Evolutionary conservation across 2,329 filamentous ascomycete genomes (phyloP), one percentile per base, ranked within the genome.

Genomic region (Coniosporium uncinatum): DNA sequence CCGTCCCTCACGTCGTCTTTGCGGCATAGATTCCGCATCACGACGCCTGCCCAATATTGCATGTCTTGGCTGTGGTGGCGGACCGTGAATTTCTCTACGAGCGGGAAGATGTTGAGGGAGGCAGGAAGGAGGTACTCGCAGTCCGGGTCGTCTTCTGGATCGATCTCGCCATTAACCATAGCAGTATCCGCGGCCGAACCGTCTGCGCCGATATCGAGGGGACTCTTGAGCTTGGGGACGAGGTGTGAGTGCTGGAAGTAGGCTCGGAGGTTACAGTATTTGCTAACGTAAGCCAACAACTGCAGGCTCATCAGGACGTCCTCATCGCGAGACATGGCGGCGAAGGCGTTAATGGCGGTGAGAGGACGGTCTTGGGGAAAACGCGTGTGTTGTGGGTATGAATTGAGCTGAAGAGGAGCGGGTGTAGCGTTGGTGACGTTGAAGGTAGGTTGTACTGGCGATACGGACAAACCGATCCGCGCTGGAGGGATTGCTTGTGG

Each of bases 41-140:
- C 93, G 14, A 98, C 93, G 47, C 91, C 93, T 16, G 93, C 93
- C 93, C 93, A 98, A 69, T 98, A 98, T 63, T 96, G 91, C 93
- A 98, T 98, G 59, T 96, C 90, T 45, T 88, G 87, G 49, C 87
- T 89, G 65, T 96, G 88, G 58, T 96, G 89, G 49, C 93, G 82
- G 22, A 96, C 88, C 4, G 93, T 98, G 61, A 97, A 98, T 63
- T 96, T 97, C 65, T 98, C 93, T 37, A 98, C 93, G 27, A 98
- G 73, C 3, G 93, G 93, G 66, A 98, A 98, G 50, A 98, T 95
- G 65, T 98, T 98, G 67, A 95, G 91, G 62, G 97, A 88, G 57
- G 97, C 91, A 14, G 90, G 86, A 5, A 95, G 75, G 20, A 94
- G 69, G 58, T 95, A 97, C 62, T 98, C 91, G 54, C 91, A 85